Evolutionary conservation across 2,329 filamentous ascomycete genomes (phyloP).

Genomic region (Aspergillus japonicus): DNA sequence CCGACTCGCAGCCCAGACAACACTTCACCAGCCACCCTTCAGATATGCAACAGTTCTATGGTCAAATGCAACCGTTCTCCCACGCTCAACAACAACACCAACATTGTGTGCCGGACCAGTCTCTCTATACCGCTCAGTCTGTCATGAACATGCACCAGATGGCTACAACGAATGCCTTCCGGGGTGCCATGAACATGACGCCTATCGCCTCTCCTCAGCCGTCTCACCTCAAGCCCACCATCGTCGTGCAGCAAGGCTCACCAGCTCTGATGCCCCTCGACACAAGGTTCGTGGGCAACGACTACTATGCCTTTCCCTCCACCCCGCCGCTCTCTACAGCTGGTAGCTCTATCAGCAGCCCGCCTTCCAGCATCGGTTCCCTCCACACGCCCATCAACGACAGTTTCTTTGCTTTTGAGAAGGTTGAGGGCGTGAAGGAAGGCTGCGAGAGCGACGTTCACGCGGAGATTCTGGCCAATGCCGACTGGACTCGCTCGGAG

Average conservation of each 20-base stretch:
- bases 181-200: slow-evolving; percentile 52
- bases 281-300: slow-evolving; percentile 66
- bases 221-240: slow-evolving; percentile 71
- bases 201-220: slow-evolving; percentile 74
- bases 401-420: slow-evolving; percentile 71
- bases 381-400: slow-evolving; percentile 81
- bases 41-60: slow-evolving; percentile 49
- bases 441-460: slow-evolving; percentile 68
- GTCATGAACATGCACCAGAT: slow-evolving; percentile 48
- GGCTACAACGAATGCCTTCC: slow-evolving; percentile 43
- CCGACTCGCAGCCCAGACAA: slow-evolving; percentile 70
- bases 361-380: slow-evolving; percentile 70
- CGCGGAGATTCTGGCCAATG: slow-evolving; percentile 68
- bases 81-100: slow-evolving; percentile 20
- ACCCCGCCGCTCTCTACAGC: slow-evolving; percentile 85
- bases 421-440: slow-evolving; percentile 67
- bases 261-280: slow-evolving; percentile 63
- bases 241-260: slow-evolving; percentile 62
- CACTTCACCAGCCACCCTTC: slow-evolving; percentile 69
- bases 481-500: slow-evolving; percentile 73
- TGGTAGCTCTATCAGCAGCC: slow-evolving; percentile 82
- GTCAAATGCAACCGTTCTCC: slow-evolving; percentile 35
- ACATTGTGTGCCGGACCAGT: slow-evolving; percentile 28
- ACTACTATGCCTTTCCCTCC: slow-evolving; percentile 71
- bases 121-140: slow-evolving; percentile 40